A percentile compares a stretch with the other conserved stretches of the same genome.
Evolutionary conservation across 108 stramenopile species (phyloP).

Genomic region (Poteriospumella lacustris): DNA sequence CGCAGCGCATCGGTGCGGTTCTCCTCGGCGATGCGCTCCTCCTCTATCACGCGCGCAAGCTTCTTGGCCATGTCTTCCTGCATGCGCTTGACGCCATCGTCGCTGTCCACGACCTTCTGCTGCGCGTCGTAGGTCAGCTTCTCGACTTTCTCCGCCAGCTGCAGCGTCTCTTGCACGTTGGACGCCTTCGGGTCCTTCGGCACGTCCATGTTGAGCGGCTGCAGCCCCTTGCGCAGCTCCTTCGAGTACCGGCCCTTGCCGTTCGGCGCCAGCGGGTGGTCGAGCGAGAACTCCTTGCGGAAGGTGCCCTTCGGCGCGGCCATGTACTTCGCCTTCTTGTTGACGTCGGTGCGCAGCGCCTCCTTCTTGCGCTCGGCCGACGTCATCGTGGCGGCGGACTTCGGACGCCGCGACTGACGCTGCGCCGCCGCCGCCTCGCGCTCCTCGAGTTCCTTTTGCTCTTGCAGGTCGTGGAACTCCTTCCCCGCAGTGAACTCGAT

Average conservation of each 20-base stretch:
- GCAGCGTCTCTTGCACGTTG: not conserved
- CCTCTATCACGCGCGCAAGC: not conserved
- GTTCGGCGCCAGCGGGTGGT: not conserved
- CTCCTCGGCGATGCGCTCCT: constrained; percentile 11
- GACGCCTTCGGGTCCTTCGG: not conserved
- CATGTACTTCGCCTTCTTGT: not conserved
- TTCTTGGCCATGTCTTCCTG: not conserved
- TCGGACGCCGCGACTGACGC: no score
- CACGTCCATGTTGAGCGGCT: not conserved
- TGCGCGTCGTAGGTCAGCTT: not conserved
- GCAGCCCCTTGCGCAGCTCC: not conserved
- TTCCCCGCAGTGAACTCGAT: not conserved
- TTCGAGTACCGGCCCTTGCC: constrained; percentile 14
- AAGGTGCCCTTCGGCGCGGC: not conserved
- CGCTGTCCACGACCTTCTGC: not conserved
- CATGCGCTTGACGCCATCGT: not conserved
- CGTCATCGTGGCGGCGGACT: no score
- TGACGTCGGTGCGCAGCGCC: not conserved
- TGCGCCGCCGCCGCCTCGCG: no score
- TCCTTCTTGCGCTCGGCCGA: not conserved
- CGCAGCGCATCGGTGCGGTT: not conserved
- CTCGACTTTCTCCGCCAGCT: not conserved
- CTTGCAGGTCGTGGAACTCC: not conserved
- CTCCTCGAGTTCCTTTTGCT: not conserved
- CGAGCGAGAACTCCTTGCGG: constrained; percentile 2